phyloP scores from a whole-genome alignment of 345 rosid species.

The Euphorbia pulcherrima region DNA sequence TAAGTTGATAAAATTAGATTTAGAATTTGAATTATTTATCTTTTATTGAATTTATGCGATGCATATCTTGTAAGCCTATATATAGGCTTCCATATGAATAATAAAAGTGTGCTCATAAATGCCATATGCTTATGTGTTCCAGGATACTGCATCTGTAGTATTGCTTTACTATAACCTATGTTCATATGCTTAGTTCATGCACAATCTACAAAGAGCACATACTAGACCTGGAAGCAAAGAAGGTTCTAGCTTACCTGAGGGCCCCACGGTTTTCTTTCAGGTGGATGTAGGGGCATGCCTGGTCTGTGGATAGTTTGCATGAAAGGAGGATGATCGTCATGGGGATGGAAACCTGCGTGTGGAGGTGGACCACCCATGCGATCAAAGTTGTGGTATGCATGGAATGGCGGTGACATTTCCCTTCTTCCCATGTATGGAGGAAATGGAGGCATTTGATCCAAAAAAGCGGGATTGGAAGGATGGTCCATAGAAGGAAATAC shows the following conservation, averaged over 20 bases:
- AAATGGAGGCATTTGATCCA: constrained; percentile 53
- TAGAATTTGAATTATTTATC: no score
- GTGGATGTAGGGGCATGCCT: constrained; percentile 44
- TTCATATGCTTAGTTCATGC: background rate
- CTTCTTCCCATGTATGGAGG: constrained; percentile 57
- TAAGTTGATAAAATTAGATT: no score
- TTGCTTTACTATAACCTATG: no score
- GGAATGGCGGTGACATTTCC: constrained; percentile 62
- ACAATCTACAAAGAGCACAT: background rate
- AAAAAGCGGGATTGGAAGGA: constrained; percentile 44
- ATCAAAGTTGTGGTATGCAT: constrained; percentile 50
- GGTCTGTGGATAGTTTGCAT: constrained; percentile 44
- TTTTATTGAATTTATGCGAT: no score
- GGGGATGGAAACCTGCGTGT: constrained; percentile 47
- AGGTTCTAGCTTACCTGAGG: constrained; percentile 45
- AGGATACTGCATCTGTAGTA: no score
- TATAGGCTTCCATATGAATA: no score
- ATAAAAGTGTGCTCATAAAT: no score
- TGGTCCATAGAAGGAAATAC: constrained; percentile 45
- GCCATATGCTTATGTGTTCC: no score
- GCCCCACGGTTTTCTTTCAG: constrained; percentile 67
- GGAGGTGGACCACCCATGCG: constrained; percentile 50
- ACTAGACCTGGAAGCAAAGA: background rate
- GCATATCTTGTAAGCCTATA: no score
- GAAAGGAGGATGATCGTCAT: constrained; percentile 49